These are phyloP conservation scores for Parasarocladium wereldwijsianum DNA, from an alignment of 2,329 filamentous ascomycete species.

Conservation along the genomic window DNA sequence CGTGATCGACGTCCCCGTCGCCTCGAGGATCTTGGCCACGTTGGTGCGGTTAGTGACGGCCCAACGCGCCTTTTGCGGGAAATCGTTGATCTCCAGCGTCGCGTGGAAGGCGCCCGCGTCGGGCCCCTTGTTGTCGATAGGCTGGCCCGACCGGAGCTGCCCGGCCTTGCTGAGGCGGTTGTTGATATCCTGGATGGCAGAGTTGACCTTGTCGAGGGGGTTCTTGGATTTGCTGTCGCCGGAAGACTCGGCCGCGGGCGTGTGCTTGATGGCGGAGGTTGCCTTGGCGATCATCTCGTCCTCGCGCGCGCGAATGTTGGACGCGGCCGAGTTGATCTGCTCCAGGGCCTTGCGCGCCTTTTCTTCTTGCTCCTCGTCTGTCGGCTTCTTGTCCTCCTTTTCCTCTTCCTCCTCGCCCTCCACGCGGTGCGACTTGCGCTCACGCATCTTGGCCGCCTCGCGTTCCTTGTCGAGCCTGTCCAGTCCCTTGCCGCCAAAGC, in stretches of 20 bases:
- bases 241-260: slow-evolving; percentile 39
- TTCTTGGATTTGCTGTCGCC: slow-evolving; percentile 45
- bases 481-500: slow-evolving; percentile 89
- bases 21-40: slow-evolving; percentile 92
- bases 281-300: slow-evolving; percentile 26
- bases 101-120: slow-evolving; percentile 95
- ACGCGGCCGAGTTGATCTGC: slow-evolving; percentile 47
- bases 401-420: slow-evolving; percentile 74
- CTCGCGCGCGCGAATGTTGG: slow-evolving; percentile 39
- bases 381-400: slow-evolving; percentile 60
- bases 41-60: slow-evolving; percentile 97
- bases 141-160: slow-evolving; percentile 78
- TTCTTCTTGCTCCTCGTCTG: slow-evolving; percentile 53
- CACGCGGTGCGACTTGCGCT: slow-evolving; percentile 80
- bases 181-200: slow-evolving; percentile 85
- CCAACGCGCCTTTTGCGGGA: slow-evolving; percentile 96
- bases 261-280: slow-evolving; percentile 27
- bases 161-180: slow-evolving; percentile 78
- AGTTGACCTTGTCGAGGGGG: slow-evolving; percentile 71
- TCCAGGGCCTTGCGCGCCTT: slow-evolving; percentile 55
- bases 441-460: slow-evolving; percentile 70
- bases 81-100: slow-evolving; percentile 97
- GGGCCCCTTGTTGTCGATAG: slow-evolving; percentile 96
- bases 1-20: slow-evolving; percentile 89
- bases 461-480: slow-evolving; percentile 85